Evolutionary conservation across 805 yeast species (phyloP), one percentile per base, ranked within the genome.

Genomic region (Yarrowia bubula): DNA sequence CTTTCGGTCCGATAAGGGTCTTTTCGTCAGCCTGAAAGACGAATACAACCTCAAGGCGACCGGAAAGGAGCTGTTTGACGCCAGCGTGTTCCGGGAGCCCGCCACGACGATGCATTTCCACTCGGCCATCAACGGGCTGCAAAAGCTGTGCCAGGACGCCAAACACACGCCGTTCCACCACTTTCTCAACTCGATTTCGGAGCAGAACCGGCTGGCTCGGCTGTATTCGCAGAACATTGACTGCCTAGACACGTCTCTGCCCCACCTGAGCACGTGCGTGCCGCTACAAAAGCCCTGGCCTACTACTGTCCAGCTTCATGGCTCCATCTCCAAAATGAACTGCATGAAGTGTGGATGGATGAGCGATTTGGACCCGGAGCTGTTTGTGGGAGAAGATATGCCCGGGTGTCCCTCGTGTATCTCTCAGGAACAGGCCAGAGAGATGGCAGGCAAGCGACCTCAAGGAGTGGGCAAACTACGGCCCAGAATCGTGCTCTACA

Each of bases 171-270:
- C 82, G 46, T 92, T 92, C 68, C 97, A 92, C 74, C 75, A 78
- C 51, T 80, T 87, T 74, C 75, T 92, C 64, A 80, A 87, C 71
- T 74, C 77, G 1, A 73, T 90, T 13, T 83, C 93, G 33, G 78
- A 77, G 15, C 86, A 86, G 66, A 85, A 85, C 39, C 81, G 92
- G 71, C 77, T 92, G 39, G 77, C 85, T 66, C 78, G 97, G 69
- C 79, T 92, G 65, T 92, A 92, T 73, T 90, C 97, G 0, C 97
- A 92, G 72, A 92, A 92, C 72, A 90, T 92, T 66, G 97, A 92
- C 75, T 84, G 91, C 55, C 78, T 92, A 57, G 97, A 92, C 71
- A 76, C 83, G 10, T 81, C 83, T 69, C 81, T 88, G 39, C 74
- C 81, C 1, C 69, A 79, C 66, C 72, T 87, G 64, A 74, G 75